phyloP scores from a whole-genome alignment of 78 protist species.

The Dictyostelium intermedium region DNA sequence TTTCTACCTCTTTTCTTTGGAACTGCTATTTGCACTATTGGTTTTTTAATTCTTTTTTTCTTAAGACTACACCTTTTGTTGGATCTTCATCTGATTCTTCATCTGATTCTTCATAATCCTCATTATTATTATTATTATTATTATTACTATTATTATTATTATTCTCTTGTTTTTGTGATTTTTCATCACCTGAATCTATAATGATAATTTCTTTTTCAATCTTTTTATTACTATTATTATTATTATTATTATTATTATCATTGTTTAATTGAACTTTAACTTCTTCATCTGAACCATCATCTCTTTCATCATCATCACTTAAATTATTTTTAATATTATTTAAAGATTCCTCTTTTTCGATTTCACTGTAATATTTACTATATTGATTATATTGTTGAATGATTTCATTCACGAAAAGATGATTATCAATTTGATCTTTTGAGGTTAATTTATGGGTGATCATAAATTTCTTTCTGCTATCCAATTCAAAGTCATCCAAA shows the following conservation, averaged over 20 bases:
- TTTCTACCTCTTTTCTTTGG: not conserved
- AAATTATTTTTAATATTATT: not conserved
- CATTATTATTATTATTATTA: not conserved
- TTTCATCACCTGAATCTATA: not conserved
- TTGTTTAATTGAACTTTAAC: not conserved
- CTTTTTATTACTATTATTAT: not conserved
- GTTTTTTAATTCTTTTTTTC: not conserved
- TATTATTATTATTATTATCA: not conserved
- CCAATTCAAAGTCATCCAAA: constrained; percentile 22
- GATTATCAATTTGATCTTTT: constrained; percentile 9
- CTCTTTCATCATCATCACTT: not conserved
- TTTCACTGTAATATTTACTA: constrained; percentile 7
- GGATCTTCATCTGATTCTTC: constrained; percentile 2
- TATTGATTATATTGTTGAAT: constrained; percentile 18
- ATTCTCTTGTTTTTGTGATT: too few species aligned
- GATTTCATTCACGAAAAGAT: not conserved
- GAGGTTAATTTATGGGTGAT: not conserved
- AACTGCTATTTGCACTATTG: not conserved
- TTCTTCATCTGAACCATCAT: not conserved
- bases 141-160: not conserved
- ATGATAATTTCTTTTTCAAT: not conserved
- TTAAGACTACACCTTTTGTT: not conserved
- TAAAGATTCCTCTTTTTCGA: not conserved
- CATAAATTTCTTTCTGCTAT: not conserved
- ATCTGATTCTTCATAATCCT: not conserved